Evolutionary conservation across 345 rosid species (phyloP).

Genomic region (Stellera chamaejasme): DNA sequence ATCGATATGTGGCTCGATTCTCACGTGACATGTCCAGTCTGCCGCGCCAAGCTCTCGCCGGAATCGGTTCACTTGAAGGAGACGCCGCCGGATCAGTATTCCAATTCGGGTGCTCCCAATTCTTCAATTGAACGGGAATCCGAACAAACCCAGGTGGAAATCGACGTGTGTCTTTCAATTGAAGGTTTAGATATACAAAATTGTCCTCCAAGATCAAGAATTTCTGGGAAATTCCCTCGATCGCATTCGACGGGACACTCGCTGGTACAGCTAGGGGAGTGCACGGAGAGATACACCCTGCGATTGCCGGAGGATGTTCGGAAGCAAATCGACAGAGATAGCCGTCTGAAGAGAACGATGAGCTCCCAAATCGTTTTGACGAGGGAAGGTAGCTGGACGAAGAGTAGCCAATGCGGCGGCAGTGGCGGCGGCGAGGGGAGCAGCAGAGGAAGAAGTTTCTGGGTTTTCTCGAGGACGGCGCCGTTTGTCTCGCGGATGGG

Average conservation of each 20-base stretch:
- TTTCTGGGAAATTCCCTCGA: conserved; percentile 27
- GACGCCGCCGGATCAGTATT: neutral
- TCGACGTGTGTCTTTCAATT: conserved; percentile 10
- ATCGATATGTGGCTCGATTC: conserved; percentile 44
- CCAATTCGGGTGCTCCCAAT: conserved; percentile 2
- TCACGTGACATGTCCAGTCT: conserved; percentile 53
- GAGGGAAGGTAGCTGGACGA: conserved; percentile 20
- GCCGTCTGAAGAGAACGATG: conserved; percentile 30
- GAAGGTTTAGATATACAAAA: conserved; percentile 15
- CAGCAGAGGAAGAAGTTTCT: conserved; percentile 17
- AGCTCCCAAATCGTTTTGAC: conserved; percentile 26
- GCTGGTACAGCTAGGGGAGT: conserved; percentile 20
- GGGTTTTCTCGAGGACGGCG: conserved; percentile 17
- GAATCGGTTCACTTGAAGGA: conserved; percentile 13
- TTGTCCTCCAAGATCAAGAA: conserved; percentile 8
- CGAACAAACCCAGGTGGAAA: neutral
- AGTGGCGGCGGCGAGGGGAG: conserved; percentile 21
- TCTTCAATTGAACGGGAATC: conserved; percentile 7
- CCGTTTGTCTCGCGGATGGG: conserved; percentile 16
- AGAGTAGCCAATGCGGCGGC: conserved; percentile 15
- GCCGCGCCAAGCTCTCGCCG: conserved; percentile 37
- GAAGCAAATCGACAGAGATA: conserved; percentile 20
- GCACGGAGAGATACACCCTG: conserved; percentile 33
- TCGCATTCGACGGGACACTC: conserved; percentile 60
- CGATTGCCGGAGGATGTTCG: conserved; percentile 42